Evolutionary conservation across 495 filamentous ascomycete genomes (phyloP).

Genomic region (Penicillium cosmopolitanum): DNA sequence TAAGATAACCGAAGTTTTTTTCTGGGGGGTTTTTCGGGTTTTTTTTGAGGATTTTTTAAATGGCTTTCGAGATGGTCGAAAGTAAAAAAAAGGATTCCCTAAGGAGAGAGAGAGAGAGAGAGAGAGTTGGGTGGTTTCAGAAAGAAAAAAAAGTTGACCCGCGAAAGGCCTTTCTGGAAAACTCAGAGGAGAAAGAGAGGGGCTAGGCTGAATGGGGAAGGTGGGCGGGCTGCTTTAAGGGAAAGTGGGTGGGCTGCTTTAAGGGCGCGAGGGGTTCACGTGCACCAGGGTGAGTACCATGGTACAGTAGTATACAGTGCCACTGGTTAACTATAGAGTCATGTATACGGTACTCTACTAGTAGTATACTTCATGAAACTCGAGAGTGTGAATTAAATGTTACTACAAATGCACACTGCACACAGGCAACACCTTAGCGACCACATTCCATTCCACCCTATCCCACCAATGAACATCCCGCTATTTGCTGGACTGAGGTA

Average conservation of each 20-base stretch:
- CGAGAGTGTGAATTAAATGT: no score
- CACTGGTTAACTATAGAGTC: no score
- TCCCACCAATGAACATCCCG: constrained; percentile 20
- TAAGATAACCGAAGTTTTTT: constrained; percentile 37
- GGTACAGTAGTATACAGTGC: no score
- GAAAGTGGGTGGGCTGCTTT: constrained; percentile 23
- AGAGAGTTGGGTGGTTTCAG: constrained; percentile 40
- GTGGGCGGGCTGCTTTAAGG: constrained; percentile 28
- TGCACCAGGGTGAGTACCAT: not conserved
- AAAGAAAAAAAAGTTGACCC: constrained; percentile 45
- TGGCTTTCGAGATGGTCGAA: constrained; percentile 50
- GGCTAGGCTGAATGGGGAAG: constrained; percentile 30
- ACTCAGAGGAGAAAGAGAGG: constrained; percentile 36
- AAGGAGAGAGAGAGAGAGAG: constrained; percentile 50
- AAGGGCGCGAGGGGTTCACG: constrained; percentile 22
- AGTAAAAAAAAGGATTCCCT: constrained; percentile 42
- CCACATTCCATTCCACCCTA: not conserved
- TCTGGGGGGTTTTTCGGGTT: constrained; percentile 36
- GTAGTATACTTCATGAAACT: no score
- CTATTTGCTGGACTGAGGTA: constrained; percentile 17
- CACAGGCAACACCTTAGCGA: no score
- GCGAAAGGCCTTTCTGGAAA: constrained; percentile 46
- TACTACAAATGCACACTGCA: no score
- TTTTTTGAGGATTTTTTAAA: constrained; percentile 52
- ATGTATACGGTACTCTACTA: no score